Evolutionary conservation across 345 rosid species (phyloP).

Genomic region (Reutealis trisperma): DNA sequence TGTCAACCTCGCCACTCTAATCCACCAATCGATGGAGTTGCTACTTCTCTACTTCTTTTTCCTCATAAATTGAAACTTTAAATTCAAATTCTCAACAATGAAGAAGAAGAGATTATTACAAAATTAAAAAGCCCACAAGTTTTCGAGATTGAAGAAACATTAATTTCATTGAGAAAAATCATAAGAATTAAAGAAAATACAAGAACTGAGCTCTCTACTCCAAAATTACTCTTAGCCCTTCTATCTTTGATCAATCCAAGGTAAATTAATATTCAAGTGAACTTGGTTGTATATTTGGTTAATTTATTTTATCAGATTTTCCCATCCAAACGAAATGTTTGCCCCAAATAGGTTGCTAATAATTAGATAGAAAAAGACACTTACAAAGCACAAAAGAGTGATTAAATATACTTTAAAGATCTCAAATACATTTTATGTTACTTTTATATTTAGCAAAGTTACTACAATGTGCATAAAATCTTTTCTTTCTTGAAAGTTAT

Average conservation of each 20-base stretch:
- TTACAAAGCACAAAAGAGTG: no score
- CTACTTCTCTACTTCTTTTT: slow-evolving; percentile 59
- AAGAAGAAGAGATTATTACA: slow-evolving; percentile 51
- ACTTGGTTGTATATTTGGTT: slow-evolving; percentile 68
- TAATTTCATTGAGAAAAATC: slow-evolving; percentile 49
- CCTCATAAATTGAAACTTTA: slow-evolving; percentile 47
- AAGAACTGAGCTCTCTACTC: slow-evolving; percentile 53
- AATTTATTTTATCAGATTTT: slow-evolving; percentile 71
- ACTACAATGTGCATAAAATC: no score
- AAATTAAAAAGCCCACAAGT: slow-evolving; percentile 56
- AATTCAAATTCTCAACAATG: slow-evolving; percentile 30
- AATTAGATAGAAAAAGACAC: no score
- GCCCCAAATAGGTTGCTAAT: no score
- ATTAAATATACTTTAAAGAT: no score
- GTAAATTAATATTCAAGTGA: slow-evolving; percentile 65
- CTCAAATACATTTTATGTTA: no score
- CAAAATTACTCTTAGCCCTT: slow-evolving; percentile 51
- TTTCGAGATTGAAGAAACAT: no score
- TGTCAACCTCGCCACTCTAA: slow-evolving; percentile 47
- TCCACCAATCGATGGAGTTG: slow-evolving; percentile 58
- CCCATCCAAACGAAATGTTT: no score
- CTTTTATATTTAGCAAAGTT: no score
- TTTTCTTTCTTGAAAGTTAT: no score
- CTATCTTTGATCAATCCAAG: slow-evolving; percentile 52
- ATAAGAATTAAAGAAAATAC: slow-evolving; percentile 55